Percentiles rank a stretch among this genome's conserved stretches.
These are phyloP conservation scores for Bonnemaisonia californica DNA, from an alignment of 31 red algal genomes.

Conservation along the genomic window DNA sequence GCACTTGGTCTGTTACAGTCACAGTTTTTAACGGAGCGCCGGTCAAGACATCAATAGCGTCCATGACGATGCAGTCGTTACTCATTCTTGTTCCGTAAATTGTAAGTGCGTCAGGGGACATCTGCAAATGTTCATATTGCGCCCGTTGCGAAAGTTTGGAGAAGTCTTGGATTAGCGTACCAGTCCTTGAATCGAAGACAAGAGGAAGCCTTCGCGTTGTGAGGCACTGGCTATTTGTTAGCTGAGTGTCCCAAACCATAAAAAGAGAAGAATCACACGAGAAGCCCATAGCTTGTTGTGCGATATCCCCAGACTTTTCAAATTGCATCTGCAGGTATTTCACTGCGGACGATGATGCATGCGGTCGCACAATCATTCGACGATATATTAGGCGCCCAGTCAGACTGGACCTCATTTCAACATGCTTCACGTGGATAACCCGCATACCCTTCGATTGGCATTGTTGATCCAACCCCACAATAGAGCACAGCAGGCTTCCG, in stretches of 20 bases:
- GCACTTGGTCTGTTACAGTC: slow-evolving; percentile 33
- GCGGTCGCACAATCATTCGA: slow-evolving; percentile 15
- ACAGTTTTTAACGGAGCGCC: slow-evolving; percentile 53
- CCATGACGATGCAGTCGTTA: slow-evolving; percentile 45
- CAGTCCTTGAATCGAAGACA: slow-evolving; percentile 50
- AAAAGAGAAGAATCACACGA: slow-evolving; percentile 64
- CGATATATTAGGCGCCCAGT: slow-evolving; percentile 59
- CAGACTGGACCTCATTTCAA: slow-evolving; percentile 72
- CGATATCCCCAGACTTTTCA: slow-evolving; percentile 60
- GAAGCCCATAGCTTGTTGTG: slow-evolving; percentile 41
- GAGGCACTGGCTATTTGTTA: slow-evolving; percentile 11
- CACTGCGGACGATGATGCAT: background rate
- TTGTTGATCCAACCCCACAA: slow-evolving; percentile 7
- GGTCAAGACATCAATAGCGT: slow-evolving; percentile 61
- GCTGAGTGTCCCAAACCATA: slow-evolving; percentile 52
- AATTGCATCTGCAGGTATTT: slow-evolving; percentile 25
- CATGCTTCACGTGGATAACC: slow-evolving; percentile 17
- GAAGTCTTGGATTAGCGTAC: slow-evolving; percentile 58
- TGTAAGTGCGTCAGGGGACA: slow-evolving; percentile 49
- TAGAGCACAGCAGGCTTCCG: slow-evolving; percentile 60
- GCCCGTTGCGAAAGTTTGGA: slow-evolving; percentile 21
- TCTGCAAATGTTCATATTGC: slow-evolving; percentile 57
- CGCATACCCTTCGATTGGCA: background rate
- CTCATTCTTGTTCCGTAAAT: slow-evolving; percentile 61
- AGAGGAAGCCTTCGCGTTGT: slow-evolving; percentile 37